Evolutionary conservation across 1,284 basidiomycete genomes (phyloP).

Genomic region (Boletus albobrunnescens): DNA sequence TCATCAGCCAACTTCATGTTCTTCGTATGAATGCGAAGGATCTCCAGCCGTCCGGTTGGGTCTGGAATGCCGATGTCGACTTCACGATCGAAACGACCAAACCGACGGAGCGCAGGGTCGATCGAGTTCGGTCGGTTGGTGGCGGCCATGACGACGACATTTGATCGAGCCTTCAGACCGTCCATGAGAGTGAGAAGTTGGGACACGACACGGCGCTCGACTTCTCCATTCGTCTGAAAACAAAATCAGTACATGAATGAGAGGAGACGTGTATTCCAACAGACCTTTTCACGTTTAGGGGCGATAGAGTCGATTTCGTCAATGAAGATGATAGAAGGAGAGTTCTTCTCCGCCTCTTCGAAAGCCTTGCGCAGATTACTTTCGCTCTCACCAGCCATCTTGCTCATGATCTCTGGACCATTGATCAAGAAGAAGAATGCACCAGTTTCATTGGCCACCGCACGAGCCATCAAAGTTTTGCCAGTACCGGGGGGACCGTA

Average conservation of each 20-base stretch:
- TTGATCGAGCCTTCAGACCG: conserved; percentile 96
- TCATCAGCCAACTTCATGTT: conserved; percentile 99
- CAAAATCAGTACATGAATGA: conserved; percentile 13
- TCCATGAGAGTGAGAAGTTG: conserved; percentile 99
- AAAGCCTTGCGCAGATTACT: conserved; percentile 97
- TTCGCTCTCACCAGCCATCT: conserved; percentile 98
- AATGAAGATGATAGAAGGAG: conserved; percentile 99
- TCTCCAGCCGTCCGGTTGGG: conserved; percentile 96
- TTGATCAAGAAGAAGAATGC: conserved; percentile 99
- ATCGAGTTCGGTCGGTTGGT: conserved; percentile 99
- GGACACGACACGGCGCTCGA: conserved; percentile 98
- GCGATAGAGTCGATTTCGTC: conserved; percentile 99
- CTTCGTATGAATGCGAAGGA: conserved; percentile 98
- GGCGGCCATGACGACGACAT: conserved; percentile 99
- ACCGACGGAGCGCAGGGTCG: conserved; percentile 95
- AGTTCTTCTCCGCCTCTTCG: conserved; percentile 99
- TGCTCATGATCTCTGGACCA: conserved; percentile 99
- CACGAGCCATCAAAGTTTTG: conserved; percentile 98
- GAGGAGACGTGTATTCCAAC: background rate
- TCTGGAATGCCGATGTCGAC: conserved; percentile 99
- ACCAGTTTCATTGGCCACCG: conserved; percentile 98
- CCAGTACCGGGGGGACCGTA: conserved; percentile 95
- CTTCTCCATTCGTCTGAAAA: conserved; percentile 91
- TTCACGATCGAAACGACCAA: conserved; percentile 98
- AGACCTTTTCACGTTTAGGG: conserved; percentile 96